Percentiles rank a stretch among this genome's conserved stretches.
Conservation (phyloP, 768 basidiomycete genomes). For the Termitomyces sp. region DNA sequence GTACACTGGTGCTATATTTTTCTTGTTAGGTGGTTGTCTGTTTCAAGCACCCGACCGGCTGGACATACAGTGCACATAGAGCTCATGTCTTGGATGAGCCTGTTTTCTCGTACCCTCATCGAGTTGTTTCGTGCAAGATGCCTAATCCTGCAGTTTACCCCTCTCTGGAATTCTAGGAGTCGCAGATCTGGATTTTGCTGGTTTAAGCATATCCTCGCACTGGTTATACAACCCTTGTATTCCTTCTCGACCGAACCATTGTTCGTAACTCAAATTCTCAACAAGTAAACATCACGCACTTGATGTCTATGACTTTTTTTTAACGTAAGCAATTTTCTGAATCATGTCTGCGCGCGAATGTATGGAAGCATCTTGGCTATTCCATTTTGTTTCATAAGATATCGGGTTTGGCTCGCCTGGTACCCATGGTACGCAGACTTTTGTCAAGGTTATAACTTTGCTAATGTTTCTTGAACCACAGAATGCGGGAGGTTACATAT, state of each 20-base stretch:
- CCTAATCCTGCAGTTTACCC: constrained; percentile 37
- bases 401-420: not conserved
- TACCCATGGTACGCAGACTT: not conserved
- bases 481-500: not conserved
- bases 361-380: not conserved
- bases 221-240: not conserved
- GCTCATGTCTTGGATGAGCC: not conserved
- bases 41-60: not conserved
- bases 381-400: not conserved
- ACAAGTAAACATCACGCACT: too few species aligned
- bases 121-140: not conserved
- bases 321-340: not conserved
- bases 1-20: not conserved
- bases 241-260: not conserved
- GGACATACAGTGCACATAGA: not conserved
- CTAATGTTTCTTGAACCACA: not conserved
- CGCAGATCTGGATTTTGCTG: not conserved
- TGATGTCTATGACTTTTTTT: not conserved
- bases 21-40: not conserved
- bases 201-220: not conserved
- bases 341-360: not conserved
- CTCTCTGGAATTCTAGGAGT: not conserved
- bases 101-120: not conserved
- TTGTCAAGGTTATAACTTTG: not conserved
- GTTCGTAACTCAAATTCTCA: not conserved